Evolutionary conservation across 768 basidiomycete species (phyloP).

Genomic region (Amanita thiersii): DNA sequence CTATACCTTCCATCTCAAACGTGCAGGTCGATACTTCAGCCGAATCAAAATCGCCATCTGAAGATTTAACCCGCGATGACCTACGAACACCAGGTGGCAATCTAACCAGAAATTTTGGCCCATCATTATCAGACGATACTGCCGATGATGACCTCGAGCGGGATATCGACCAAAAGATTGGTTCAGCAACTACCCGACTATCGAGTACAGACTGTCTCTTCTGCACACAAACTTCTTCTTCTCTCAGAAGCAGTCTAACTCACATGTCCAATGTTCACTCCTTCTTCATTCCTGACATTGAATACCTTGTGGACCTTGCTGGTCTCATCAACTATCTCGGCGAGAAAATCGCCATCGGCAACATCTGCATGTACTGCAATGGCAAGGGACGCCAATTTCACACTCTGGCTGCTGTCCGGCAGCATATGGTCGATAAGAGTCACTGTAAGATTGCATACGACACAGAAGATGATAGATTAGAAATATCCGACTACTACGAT

Average conservation of each 20-base stretch:
- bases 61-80: too few species aligned
- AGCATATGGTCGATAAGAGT: slow-evolving; percentile 93
- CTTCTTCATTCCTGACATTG: slow-evolving; percentile 93
- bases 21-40: not conserved
- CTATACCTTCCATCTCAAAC: too few species aligned
- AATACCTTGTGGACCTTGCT: slow-evolving; percentile 76
- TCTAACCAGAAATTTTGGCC: too few species aligned
- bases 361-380: slow-evolving; percentile 89
- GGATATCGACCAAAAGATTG: slow-evolving; percentile 69
- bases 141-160: slow-evolving; percentile 40
- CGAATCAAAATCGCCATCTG: not conserved
- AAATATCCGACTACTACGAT: slow-evolving; percentile 91
- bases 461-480: slow-evolving; percentile 67
- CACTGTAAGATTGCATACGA: slow-evolving; percentile 98
- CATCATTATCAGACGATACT: slow-evolving; percentile 19
- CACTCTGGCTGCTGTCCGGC: slow-evolving; percentile 79
- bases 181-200: slow-evolving; percentile 57
- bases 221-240: slow-evolving; percentile 47
- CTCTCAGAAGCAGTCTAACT: slow-evolving; percentile 57
- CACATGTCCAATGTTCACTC: slow-evolving; percentile 90
- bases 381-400: slow-evolving; percentile 76
- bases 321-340: slow-evolving; percentile 84
- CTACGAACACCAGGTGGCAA: too few species aligned
- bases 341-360: slow-evolving; percentile 90
- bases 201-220: slow-evolving; percentile 76